A percentile compares a stretch with the other conserved stretches of the same genome.
Evolutionary conservation across 495 filamentous ascomycete genomes (phyloP).

Genomic region (Neurospora sp.): DNA sequence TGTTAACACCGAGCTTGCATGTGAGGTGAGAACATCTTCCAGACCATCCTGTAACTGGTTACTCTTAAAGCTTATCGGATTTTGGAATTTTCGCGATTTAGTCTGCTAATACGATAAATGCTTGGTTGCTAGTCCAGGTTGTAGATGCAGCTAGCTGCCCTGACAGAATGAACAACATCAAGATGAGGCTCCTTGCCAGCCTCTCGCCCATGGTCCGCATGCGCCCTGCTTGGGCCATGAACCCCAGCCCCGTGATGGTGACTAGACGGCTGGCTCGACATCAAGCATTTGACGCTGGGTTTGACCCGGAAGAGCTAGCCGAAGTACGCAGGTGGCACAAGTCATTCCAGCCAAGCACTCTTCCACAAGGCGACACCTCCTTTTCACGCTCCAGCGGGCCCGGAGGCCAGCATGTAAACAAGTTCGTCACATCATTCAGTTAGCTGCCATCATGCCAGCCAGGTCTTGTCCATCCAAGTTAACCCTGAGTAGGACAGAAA

Average conservation of each 20-base stretch:
- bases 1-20: background rate
- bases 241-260: background rate
- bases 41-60: background rate
- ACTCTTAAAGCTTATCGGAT: background rate
- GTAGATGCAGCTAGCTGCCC: background rate
- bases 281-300: slow-evolving; percentile 28
- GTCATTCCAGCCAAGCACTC: slow-evolving; percentile 47
- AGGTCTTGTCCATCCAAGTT: background rate
- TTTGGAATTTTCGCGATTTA: background rate
- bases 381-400: slow-evolving; percentile 87
- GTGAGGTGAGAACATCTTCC: background rate
- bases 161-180: background rate
- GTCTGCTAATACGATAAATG: background rate
- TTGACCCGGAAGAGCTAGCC: slow-evolving; percentile 49
- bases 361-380: slow-evolving; percentile 59
- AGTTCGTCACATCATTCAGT: slow-evolving; percentile 62
- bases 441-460: too few species aligned
- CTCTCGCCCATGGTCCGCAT: background rate
- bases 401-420: slow-evolving; percentile 94
- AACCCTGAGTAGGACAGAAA: slow-evolving; percentile 58
- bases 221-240: background rate
- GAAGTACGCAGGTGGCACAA: slow-evolving; percentile 69
- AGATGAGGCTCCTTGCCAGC: background rate
- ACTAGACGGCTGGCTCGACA: slow-evolving; percentile 15
- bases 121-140: background rate